These are phyloP conservation scores for Candida saitoana DNA, from an alignment of 805 yeast genomes.

Conservation along the genomic window DNA sequence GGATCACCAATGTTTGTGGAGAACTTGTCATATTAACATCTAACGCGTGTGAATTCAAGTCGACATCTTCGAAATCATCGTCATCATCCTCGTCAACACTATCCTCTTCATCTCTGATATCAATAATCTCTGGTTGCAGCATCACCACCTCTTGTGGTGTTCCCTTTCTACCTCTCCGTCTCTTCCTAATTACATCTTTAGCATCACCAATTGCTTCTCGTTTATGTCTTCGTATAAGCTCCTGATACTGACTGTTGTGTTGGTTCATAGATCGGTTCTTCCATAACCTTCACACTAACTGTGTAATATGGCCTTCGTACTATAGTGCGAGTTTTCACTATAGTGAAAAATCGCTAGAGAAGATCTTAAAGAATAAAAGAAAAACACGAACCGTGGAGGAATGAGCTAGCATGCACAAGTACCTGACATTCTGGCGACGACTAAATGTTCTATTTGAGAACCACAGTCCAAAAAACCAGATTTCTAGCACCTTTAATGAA, in stretches of 20 bases:
- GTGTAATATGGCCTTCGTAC: not conserved
- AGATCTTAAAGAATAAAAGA: too few relatives aligned
- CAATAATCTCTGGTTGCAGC: not conserved
- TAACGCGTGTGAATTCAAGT: slow-evolving; percentile 7
- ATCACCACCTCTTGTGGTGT: not conserved
- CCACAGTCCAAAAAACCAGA: not conserved
- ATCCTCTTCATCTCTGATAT: slow-evolving; percentile 1
- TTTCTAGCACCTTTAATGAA: not conserved
- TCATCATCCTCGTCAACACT: slow-evolving; percentile 11
- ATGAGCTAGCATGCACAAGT: not conserved
- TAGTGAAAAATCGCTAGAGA: not conserved
- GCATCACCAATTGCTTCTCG: not conserved
- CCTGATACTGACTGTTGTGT: slow-evolving; percentile 6
- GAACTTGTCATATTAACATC: not conserved
- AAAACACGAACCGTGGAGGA: not conserved
- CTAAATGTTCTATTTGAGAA: not conserved
- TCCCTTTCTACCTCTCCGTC: slow-evolving; percentile 1
- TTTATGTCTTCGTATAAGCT: slow-evolving; percentile 5
- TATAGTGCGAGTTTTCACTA: not conserved
- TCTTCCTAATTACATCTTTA: slow-evolving; percentile 4
- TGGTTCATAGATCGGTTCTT: slow-evolving; percentile 2
- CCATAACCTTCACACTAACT: not conserved
- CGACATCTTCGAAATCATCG: slow-evolving; percentile 23
- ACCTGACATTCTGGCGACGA: not conserved
- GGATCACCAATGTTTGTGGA: slow-evolving; percentile 8